phyloP scores from a whole-genome alignment of 805 yeast genomes.

The Tetrapisispora arboricola region DNA sequence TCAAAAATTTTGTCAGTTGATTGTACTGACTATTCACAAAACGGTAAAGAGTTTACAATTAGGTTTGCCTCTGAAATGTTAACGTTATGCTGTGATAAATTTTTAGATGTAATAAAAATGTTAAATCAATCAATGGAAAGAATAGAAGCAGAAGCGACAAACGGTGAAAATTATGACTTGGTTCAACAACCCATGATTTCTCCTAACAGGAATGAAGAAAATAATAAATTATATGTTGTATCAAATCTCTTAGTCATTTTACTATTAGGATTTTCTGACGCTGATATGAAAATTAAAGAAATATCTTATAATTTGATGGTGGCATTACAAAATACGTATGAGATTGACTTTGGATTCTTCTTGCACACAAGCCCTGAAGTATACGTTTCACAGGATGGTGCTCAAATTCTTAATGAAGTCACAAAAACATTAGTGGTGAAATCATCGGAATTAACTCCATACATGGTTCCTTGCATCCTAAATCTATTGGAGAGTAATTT shows the following conservation, averaged over 20 bases:
- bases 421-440: slow-evolving; percentile 42
- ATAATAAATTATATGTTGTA: slow-evolving; percentile 10
- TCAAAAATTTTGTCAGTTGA: slow-evolving; percentile 32
- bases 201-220: slow-evolving; percentile 1
- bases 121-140: slow-evolving; percentile 53
- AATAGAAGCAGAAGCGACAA: slow-evolving; percentile 29
- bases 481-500: slow-evolving; percentile 17
- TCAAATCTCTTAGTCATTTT: slow-evolving; percentile 39
- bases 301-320: slow-evolving; percentile 54
- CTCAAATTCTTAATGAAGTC: slow-evolving; percentile 47
- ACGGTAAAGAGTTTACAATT: slow-evolving; percentile 40
- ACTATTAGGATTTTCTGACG: slow-evolving; percentile 54
- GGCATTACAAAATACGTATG: slow-evolving; percentile 45
- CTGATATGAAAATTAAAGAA: slow-evolving; percentile 45
- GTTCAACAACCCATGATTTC: not conserved
- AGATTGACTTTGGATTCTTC: slow-evolving; percentile 47
- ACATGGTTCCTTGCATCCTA: slow-evolving; percentile 31
- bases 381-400: slow-evolving; percentile 55
- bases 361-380: slow-evolving; percentile 44
- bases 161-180: slow-evolving; percentile 5
- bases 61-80: slow-evolving; percentile 11
- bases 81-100: slow-evolving; percentile 35
- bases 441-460: slow-evolving; percentile 49
- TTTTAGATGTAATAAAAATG: slow-evolving; percentile 54
- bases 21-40: slow-evolving; percentile 33